These are phyloP conservation scores for Trametes cingulata DNA, from an alignment of 768 basidiomycete genomes.

Conservation along the genomic window DNA sequence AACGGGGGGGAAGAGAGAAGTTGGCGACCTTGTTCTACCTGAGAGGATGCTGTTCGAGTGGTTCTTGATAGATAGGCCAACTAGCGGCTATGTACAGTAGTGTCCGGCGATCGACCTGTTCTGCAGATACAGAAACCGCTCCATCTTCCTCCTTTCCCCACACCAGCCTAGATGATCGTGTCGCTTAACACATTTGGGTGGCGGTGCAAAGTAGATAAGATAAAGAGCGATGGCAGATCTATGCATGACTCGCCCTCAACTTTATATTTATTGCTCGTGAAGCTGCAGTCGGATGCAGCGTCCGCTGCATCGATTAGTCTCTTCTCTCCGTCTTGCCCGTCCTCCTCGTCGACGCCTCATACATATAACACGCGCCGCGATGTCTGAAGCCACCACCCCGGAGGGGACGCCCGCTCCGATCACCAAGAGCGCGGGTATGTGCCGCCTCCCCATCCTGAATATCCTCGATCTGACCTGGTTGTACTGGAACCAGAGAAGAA, in stretches of 20 bases:
- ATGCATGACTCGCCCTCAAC: constrained; percentile 16
- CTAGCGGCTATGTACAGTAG: too few species aligned
- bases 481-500: constrained; percentile 51
- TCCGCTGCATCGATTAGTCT: constrained; percentile 20
- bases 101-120: too few species aligned
- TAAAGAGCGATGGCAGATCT: constrained; percentile 1
- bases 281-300: constrained; percentile 20
- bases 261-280: constrained; percentile 4
- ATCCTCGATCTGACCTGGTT: not conserved
- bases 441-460: not conserved
- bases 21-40: constrained; percentile 54
- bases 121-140: too few species aligned
- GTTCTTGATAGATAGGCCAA: not conserved
- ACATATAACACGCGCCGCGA: not conserved
- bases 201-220: constrained; percentile 7
- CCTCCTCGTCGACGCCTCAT: constrained; percentile 11
- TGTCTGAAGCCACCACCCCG: constrained; percentile 8
- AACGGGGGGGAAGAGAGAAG: constrained; percentile 44
- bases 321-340: constrained; percentile 10
- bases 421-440: constrained; percentile 20
- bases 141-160: too few species aligned
- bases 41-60: constrained; percentile 25
- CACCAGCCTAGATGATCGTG: too few species aligned
- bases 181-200: not conserved
- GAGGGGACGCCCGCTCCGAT: constrained; percentile 11